Conservation (phyloP, 2,329 filamentous ascomycete genomes). For the Helotiales sp. region DNA sequence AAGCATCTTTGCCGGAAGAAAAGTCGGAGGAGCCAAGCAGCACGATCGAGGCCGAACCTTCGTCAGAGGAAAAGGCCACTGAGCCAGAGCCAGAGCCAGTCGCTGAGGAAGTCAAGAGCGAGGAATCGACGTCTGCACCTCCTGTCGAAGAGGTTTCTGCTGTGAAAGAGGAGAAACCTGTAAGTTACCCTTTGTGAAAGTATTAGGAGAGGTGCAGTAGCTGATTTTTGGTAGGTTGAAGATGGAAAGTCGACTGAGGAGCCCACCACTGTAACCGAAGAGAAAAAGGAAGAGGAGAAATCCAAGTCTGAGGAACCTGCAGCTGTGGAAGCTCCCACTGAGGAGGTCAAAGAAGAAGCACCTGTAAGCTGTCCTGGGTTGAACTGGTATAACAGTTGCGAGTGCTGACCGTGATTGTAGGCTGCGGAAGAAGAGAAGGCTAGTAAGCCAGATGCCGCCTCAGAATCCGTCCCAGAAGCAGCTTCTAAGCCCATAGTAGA, state of each 20-base stretch:
- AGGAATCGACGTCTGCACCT: slow-evolving; percentile 3
- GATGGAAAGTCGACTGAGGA: too few species aligned
- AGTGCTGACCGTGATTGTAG: background rate
- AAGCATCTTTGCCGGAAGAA: too few species aligned
- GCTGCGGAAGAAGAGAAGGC: background rate
- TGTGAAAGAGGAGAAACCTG: slow-evolving; percentile 10
- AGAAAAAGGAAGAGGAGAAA: background rate
- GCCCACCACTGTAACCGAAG: too few species aligned
- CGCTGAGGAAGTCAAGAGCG: slow-evolving; percentile 4
- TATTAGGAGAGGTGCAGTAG: background rate
- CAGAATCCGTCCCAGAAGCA: background rate
- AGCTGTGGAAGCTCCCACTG: background rate
- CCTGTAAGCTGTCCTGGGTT: background rate
- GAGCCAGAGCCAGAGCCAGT: background rate
- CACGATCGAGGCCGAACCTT: too few species aligned
- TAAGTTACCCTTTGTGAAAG: background rate
- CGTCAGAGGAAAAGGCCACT: background rate
- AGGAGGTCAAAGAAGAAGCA: background rate
- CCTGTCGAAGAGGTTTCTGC: slow-evolving; percentile 19
- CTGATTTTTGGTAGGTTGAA: background rate
- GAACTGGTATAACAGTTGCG: background rate
- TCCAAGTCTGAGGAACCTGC: background rate
- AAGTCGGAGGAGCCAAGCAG: background rate
- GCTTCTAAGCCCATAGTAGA: background rate
- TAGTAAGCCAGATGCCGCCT: background rate